These are phyloP conservation scores for Chalaropsis ovoidea DNA, from an alignment of 2,329 filamentous ascomycete genomes.

Conservation along the genomic window DNA sequence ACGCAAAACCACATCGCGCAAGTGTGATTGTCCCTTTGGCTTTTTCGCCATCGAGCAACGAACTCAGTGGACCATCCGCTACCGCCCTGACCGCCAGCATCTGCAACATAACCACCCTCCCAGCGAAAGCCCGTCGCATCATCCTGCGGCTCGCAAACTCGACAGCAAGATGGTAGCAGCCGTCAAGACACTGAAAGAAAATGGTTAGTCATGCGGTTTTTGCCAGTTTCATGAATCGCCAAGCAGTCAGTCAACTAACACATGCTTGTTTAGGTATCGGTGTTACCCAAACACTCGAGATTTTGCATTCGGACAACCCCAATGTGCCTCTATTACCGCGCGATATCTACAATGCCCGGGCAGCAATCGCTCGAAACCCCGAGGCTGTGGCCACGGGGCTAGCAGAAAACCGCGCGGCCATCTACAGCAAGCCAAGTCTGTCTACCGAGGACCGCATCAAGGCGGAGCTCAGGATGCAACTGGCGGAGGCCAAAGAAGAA, in stretches of 20 bases:
- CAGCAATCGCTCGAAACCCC: slow-evolving; percentile 56
- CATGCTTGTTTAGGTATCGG: slow-evolving; percentile 44
- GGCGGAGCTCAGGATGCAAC: slow-evolving; percentile 50
- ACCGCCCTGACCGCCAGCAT: slow-evolving; percentile 49
- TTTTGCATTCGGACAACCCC: slow-evolving; percentile 53
- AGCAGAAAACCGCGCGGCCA: slow-evolving; percentile 52
- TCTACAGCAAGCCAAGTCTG: slow-evolving; percentile 56
- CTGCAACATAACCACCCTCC: slow-evolving; percentile 55
- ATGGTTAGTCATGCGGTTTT: slow-evolving; percentile 40
- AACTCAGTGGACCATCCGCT: slow-evolving; percentile 57
- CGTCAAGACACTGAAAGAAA: slow-evolving; percentile 56
- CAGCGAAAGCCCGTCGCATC: slow-evolving; percentile 56
- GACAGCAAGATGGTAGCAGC: slow-evolving; percentile 59
- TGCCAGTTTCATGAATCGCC: slow-evolving; percentile 26
- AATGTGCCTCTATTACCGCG: slow-evolving; percentile 53
- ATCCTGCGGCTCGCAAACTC: slow-evolving; percentile 55
- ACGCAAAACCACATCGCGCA: slow-evolving; percentile 56
- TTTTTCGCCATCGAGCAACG: slow-evolving; percentile 59
- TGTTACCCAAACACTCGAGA: slow-evolving; percentile 56
- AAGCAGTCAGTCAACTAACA: slow-evolving; percentile 22
- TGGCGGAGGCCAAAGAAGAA: slow-evolving; percentile 49
- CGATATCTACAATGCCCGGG: slow-evolving; percentile 58
- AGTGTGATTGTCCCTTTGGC: slow-evolving; percentile 59
- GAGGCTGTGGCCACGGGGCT: slow-evolving; percentile 50
- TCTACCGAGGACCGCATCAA: slow-evolving; percentile 55